Conservation (phyloP, 169 alveolate genomes). For the Plasmodium blacklocki region DNA sequence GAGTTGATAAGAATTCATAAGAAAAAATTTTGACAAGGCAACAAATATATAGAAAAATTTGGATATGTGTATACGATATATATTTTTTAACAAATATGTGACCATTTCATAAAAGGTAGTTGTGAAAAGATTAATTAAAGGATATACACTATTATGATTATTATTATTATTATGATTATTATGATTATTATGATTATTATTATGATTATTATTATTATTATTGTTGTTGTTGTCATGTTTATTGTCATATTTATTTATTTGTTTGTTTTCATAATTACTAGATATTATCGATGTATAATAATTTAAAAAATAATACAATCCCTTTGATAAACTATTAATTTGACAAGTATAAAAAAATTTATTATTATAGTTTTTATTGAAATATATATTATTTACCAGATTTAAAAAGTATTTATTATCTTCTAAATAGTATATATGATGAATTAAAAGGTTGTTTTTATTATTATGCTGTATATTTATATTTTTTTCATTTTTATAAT, state of each 20-base stretch:
- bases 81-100: slow-evolving; percentile 26
- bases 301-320: slow-evolving; percentile 13
- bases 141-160: background rate
- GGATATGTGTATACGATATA: slow-evolving; percentile 17
- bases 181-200: background rate
- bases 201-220: background rate
- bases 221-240: background rate
- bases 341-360: slow-evolving; percentile 5
- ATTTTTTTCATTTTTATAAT: too few relatives aligned
- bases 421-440: background rate
- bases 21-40: slow-evolving; percentile 8
- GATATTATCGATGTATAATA: background rate
- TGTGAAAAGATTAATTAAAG: background rate
- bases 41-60: slow-evolving; percentile 37
- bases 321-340: slow-evolving; percentile 24
- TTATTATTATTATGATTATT: background rate
- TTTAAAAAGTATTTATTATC: background rate
- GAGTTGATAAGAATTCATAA: background rate
- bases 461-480: too few relatives aligned
- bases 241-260: background rate
- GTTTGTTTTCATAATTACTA: background rate
- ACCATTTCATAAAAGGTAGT: slow-evolving; percentile 50
- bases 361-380: background rate
- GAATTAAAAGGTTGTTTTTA: too few relatives aligned
- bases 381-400: slow-evolving; percentile 6